Evolutionary conservation across 1,284 basidiomycete species (phyloP).

Genomic region (Xerocomus nothofagi): DNA sequence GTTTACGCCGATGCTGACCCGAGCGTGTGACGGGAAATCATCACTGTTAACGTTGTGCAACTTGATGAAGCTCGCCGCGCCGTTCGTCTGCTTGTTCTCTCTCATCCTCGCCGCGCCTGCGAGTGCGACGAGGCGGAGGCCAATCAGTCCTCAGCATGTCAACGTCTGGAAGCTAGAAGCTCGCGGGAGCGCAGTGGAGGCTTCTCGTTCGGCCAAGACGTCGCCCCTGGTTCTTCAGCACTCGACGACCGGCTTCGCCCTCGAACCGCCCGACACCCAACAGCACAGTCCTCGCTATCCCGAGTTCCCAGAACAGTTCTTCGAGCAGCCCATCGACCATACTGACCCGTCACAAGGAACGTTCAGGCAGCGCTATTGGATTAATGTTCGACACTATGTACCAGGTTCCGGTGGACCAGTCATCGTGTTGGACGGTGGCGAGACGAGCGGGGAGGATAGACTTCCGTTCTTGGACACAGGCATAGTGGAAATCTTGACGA

Average conservation of each 20-base stretch:
- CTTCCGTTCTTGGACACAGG: conserved; percentile 77
- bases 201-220: conserved; percentile 7
- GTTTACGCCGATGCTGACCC: too few species aligned
- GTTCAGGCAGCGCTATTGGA: conserved; percentile 84
- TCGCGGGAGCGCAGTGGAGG: conserved; percentile 13
- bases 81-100: conserved; percentile 13
- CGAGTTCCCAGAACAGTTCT: conserved; percentile 64
- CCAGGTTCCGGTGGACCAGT: conserved; percentile 73
- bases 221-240: conserved; percentile 28
- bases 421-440: conserved; percentile 81
- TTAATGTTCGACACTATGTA: conserved; percentile 82
- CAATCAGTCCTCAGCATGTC: conserved; percentile 39
- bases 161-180: conserved; percentile 44
- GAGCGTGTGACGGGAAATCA: conserved; percentile 2
- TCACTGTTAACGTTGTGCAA: background rate
- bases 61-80: conserved; percentile 19
- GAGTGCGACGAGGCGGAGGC: conserved; percentile 15
- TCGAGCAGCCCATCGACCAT: conserved; percentile 86
- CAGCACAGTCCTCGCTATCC: conserved; percentile 11
- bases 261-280: background rate
- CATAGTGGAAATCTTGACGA: conserved; percentile 82
- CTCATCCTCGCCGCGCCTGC: conserved; percentile 13
- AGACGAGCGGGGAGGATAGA: conserved; percentile 75
- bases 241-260: conserved; percentile 1
- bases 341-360: conserved; percentile 52